Base-by-base conservation (phyloP, 768 basidiomycete species). In the Rhodotorula diobovata region DNA sequence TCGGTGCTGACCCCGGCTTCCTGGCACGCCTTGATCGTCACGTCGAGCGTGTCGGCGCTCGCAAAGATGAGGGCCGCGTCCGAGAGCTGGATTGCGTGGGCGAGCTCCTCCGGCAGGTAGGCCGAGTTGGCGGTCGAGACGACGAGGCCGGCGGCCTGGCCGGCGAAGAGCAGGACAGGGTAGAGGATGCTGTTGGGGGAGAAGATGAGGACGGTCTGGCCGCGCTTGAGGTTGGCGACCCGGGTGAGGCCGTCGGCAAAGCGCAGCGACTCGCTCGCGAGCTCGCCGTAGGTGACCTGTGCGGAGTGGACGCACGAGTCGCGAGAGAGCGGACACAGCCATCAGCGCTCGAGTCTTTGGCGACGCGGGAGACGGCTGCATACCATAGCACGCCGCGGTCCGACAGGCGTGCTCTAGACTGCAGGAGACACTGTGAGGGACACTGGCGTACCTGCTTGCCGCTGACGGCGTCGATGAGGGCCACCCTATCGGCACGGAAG, bases 41-140 rank as follows among this genome's bases (percentile, higher is more conserved):
- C 43, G 8, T 58, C 56, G 1, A 90, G 69, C 20, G 89, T 82
- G 0, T 85, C 83, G 28, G 89, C 66, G 7, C 43, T 20, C 11
- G 85, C 83, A 67, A 91, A 85, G 34, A 91, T 77, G 32, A 88
- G 71, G 53, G 82, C 82, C 0, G 91, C 87, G 7, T 84, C 80
- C 61, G 87, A 86, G 76, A 93, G 86, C 21, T 73, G 79, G 71
- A 89, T 88, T 76, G 92, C 90, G 79, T 86, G 86, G 1, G 82
- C 83, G 0, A 93, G 84, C 77, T 94, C 91, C 21, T 81, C 77
- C 12, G 87, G 78, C 6, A 87, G 89, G 77, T 90, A 92, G 0
- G 84, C 83, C 68, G 84, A 86, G 78, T 91, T 93, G 25, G 89
- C 88, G 23, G 90, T 85, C 0, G 90, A 89, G 63, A 85, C 85